phyloP scores from a whole-genome alignment of 208 protist species.

The Leptomonas seymouri region DNA sequence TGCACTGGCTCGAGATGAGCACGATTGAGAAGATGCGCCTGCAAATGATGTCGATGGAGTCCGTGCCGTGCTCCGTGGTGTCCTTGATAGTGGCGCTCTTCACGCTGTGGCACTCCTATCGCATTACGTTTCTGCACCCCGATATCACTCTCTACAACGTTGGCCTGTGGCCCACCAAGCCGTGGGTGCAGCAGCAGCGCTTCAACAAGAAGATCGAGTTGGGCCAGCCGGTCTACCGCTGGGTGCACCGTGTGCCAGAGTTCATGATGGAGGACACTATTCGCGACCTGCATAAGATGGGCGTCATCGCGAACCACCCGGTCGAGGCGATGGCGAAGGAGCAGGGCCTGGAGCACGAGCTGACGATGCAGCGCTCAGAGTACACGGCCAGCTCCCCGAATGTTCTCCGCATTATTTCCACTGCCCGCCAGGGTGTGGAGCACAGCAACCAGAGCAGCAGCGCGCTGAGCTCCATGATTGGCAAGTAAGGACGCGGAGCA shows the following conservation, averaged over 20 bases:
- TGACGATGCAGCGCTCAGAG: constrained; percentile 45
- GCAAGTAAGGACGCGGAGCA: constrained; percentile 10
- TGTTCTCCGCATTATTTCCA: constrained; percentile 41
- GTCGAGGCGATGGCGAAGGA: constrained; percentile 67
- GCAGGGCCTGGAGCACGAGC: constrained; percentile 63
- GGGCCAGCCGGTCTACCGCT: constrained; percentile 76
- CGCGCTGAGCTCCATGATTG: constrained; percentile 21
- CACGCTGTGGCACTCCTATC: constrained; percentile 71
- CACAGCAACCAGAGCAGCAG: constrained; percentile 39
- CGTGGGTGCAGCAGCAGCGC: constrained; percentile 78
- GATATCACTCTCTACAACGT: constrained; percentile 86
- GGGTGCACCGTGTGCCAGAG: constrained; percentile 75
- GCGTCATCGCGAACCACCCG: constrained; percentile 71
- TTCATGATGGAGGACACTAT: constrained; percentile 66
- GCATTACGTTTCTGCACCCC: constrained; percentile 74
- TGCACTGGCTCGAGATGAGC: constrained; percentile 89
- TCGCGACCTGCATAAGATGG: constrained; percentile 66
- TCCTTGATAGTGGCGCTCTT: constrained; percentile 47
- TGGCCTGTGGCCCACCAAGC: constrained; percentile 70
- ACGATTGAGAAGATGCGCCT: constrained; percentile 83
- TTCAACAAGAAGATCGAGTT: constrained; percentile 85
- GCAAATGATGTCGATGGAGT: constrained; percentile 60
- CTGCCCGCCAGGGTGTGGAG: constrained; percentile 52
- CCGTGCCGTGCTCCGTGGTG: constrained; percentile 53
- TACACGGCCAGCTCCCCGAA: constrained; percentile 46